Evolutionary conservation across 2,329 filamentous ascomycete genomes (phyloP), one percentile per base, ranked within the genome.

Genomic region (Exserohilum rostratum): DNA sequence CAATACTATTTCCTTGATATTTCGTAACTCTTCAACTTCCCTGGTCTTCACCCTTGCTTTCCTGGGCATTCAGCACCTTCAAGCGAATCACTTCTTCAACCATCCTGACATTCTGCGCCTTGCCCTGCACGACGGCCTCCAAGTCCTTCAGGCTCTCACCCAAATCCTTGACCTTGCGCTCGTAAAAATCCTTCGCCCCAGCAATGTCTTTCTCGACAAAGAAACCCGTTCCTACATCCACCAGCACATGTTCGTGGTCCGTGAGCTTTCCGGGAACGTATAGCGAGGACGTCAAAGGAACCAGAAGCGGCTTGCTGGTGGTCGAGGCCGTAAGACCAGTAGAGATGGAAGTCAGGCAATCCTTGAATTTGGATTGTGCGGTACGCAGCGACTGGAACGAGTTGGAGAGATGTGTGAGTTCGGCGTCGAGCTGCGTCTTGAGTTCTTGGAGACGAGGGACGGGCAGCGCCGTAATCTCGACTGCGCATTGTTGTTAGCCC

Each of bases 361-460:
- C 93, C 51, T 86, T 85, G 80, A 99, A 99, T 75, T 96, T 96
- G 49, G 86, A 84, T 75, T 98, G 95, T 2, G 95, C 95, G 47
- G 88, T 88, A 61, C 93, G 90, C 1, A 99, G 86, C 74, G 96
- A 95, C 46, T 89, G 84, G 79, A 96, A 96, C 9, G 95, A 98
- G 53, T 82, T 85, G 2, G 91, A 96, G 64, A 99, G 86, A 80
- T 98, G 93, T 74, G 96, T 91, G 62, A 99, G 88, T 78, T 99
- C 95, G 70, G 95, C 89, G 76, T 96, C 93, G 64, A 99, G 88
- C 76, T 97, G 93, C 76, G 95, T 92, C 82, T 99, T 97, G 65
- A 99, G 88, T 67, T 91, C 87, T 65, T 87, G 88, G 64, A 99
- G 89, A 78, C 97, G 93, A 64, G 91, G 90, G 22, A 88, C 83